Evolutionary conservation across 345 rosid species (phyloP), one percentile per base, ranked within the genome.

Genomic region (Hevea brasiliensis): DNA sequence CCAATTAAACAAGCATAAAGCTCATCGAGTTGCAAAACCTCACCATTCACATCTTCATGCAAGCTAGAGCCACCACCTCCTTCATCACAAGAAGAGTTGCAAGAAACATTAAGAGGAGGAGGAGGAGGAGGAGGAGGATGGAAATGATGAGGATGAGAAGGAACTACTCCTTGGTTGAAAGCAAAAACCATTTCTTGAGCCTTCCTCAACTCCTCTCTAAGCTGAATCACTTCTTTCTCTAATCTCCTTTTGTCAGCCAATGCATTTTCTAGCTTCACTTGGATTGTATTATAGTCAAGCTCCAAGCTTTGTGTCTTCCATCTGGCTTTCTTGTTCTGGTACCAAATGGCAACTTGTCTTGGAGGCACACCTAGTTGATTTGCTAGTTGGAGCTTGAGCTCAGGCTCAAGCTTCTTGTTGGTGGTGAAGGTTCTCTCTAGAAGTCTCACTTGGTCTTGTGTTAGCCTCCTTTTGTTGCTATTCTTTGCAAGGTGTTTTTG

Each of bases 271-370:
- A 90, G 88, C 81, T 80, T 81, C 70, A 85, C 76, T 71, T 86
- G 88, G 27, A 89, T 85, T 17, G 85, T 76, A 59, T 70, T 80
- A 68, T 79, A 82, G 65, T 92, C 92, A 32, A 85, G 81, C 78
- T 92, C 98, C 2, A 94, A 80, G 80, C 82, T 85, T 70, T 87
- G 95, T 18, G 98, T 87, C 85, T 80, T 88, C 90, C 92, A 94
- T 81, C 97, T 78, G 2, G 97, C 98, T 37, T 97, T 85, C 86
- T 87, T 88, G 93, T 92, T 92, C 72, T 94, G 98, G 78, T 90
- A 94, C 98, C 98, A 94, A 61, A 94, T 84, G 17, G 98, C 92
- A 0, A 94, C 90, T 80, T 89, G 98, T 71, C 95, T 79, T 4
- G 93, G 85, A 10, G 97, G 93, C 55, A 94, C 85, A 1, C 88